Evolutionary conservation across 768 basidiomycete genomes (phyloP), one percentile per base, ranked within the genome.

Genomic region (Lentinula raphanica): DNA sequence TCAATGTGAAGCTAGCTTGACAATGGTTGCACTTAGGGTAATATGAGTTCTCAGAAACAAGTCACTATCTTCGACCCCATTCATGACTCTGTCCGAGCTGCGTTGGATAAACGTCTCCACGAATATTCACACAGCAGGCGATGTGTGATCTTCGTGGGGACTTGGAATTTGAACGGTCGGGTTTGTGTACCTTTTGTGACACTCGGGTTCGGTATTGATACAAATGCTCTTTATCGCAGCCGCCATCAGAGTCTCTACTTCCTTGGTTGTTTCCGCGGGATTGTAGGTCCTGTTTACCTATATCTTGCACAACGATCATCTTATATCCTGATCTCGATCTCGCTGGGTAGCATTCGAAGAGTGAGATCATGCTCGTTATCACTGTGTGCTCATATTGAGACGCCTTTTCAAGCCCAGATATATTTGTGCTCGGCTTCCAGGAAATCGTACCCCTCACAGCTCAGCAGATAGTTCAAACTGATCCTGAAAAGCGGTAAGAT

Each of bases 391-490:
- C 58, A 66, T 53, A 44, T 62, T 46, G 19, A 25, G 46, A 36
- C 11, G 6, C 15, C 9, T 36, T n/a, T 27, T 35, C 11, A 57
- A 91, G 90, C 44, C 94, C 94, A 5, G 94, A 98, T 67, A 85
- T 98, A 60, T 87, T 96, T 68, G 87, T 87, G 21, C 76, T 98
- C 28, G 92, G 91, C 2, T 97, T 98, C 68, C 95, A 99, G 71
- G 97, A 99, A 71, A 94, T 99, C 54, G 97, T 99, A 0, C 94
- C 94, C 3, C 80, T 99, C 48, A 98, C 93, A n/a, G 93, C 97
- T 2, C 93, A 95, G 65, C 95, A 98, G 69, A 98, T 99, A 42
- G 79, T 98, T 15, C 94, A 97, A 69, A 88, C 94, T 5, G 95
- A 98, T 71, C 94, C 95, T 1, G 93, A 94, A 67, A 94, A 93